Percentiles rank a stretch among this genome's conserved stretches.
Conservation (phyloP, 306 rosid species). For the Corylus heterophylla region DNA sequence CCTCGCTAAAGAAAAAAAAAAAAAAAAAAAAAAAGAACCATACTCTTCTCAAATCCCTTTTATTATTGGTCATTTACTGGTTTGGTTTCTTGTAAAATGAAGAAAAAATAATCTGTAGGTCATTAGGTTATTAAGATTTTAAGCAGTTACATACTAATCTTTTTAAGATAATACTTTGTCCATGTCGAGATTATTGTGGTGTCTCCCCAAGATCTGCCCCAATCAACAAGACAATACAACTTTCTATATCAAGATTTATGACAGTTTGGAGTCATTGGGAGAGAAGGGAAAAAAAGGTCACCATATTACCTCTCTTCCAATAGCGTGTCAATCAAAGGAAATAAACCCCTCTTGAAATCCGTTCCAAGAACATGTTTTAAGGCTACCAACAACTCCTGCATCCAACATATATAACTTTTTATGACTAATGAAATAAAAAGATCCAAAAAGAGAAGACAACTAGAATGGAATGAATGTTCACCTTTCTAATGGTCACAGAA, state of each 20-base stretch:
- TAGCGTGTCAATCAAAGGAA: slow-evolving; percentile 93
- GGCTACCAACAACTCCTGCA: slow-evolving; percentile 93
- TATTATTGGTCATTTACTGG: neutral
- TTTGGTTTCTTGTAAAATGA: neutral
- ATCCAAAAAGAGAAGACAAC: slow-evolving; percentile 12
- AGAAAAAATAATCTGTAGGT: neutral
- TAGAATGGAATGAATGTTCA: slow-evolving; percentile 28
- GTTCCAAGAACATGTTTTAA: slow-evolving; percentile 99
- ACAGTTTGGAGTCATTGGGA: neutral
- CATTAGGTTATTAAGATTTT: neutral
- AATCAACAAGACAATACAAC: neutral
- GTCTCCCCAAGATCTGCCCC: neutral
- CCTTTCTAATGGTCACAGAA: slow-evolving; percentile 98
- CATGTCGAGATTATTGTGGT: neutral
- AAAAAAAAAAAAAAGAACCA: neutral
- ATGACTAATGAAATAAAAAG: neutral
- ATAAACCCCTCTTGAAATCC: slow-evolving; percentile 95
- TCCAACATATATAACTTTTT: slow-evolving; percentile 29
- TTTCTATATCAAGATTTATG: neutral
- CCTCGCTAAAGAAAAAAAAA: neutral
- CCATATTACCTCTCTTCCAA: slow-evolving; percentile 84
- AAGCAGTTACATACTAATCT: neutral
- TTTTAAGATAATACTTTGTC: neutral
- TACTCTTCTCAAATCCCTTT: neutral
- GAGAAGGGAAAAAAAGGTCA: slow-evolving; percentile 4